Evolutionary conservation across 306 rosid species (phyloP).

Genomic region (Erythrophleum fordii): DNA sequence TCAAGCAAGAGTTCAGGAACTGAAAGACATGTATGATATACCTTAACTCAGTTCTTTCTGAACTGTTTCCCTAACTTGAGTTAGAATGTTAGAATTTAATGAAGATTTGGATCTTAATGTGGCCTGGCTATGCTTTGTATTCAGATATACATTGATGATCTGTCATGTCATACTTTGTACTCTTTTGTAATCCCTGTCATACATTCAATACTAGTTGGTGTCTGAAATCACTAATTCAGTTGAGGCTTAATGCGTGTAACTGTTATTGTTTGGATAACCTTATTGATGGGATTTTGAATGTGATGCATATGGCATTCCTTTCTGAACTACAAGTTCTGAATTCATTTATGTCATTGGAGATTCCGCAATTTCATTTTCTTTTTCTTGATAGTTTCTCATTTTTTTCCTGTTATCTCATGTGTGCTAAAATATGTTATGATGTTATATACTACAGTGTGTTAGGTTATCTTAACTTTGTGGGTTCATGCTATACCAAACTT

Average conservation of each 20-base stretch:
- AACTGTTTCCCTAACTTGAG: background rate
- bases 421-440: constrained; percentile 11
- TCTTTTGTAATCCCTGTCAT: background rate
- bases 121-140: constrained; percentile 27
- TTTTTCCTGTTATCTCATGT: background rate
- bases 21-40: constrained; percentile 71
- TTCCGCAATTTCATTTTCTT: background rate
- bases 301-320: background rate
- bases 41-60: constrained; percentile 18
- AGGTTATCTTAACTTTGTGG: constrained; percentile 1
- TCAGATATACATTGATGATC: constrained; percentile 23
- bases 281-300: constrained; percentile 16
- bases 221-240: constrained; percentile 1
- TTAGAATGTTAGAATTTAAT: constrained; percentile 15
- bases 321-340: constrained; percentile 18
- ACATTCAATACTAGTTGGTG: constrained; percentile 22
- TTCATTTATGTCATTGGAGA: constrained; percentile 21
- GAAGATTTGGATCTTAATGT: constrained; percentile 7
- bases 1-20: constrained; percentile 61
- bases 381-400: background rate
- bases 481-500: constrained; percentile 18
- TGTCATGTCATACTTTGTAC: background rate
- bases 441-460: background rate
- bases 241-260: constrained; percentile 8
- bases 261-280: constrained; percentile 19